Percentiles rank a stretch among this genome's conserved stretches.
Conservation (phyloP, 1,139 yeast species). For the Protomyces inouyei region DNA sequence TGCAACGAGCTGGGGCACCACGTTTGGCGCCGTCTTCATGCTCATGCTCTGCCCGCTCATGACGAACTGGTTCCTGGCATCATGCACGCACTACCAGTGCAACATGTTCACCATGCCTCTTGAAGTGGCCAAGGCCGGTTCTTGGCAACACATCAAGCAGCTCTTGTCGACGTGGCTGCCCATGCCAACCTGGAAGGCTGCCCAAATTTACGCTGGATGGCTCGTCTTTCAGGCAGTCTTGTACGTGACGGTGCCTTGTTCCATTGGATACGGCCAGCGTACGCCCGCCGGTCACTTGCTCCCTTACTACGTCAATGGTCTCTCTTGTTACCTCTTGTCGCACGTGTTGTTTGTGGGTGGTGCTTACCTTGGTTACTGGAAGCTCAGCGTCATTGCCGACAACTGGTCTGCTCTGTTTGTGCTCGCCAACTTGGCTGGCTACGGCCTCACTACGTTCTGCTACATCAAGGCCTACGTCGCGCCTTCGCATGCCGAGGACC, state of each 20-base stretch:
- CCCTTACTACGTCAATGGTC: constrained; percentile 28
- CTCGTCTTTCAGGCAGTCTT: constrained; percentile 23
- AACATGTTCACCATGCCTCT: constrained; percentile 23
- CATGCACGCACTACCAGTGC: constrained; percentile 24
- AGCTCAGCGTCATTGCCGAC: constrained; percentile 25
- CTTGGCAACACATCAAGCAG: neutral
- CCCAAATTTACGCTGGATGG: constrained; percentile 24
- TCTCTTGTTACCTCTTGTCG: constrained; percentile 27
- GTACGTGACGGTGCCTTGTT: constrained; percentile 24
- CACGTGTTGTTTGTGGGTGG: constrained; percentile 21
- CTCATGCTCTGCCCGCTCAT: constrained; percentile 18
- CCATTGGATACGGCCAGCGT: constrained; percentile 28
- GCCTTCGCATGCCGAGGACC: constrained; percentile 28
- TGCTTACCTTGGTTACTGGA: constrained; percentile 17
- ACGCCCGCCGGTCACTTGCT: constrained; percentile 29
- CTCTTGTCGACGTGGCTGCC: constrained; percentile 24
- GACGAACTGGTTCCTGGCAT: constrained; percentile 24
- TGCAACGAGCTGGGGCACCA: constrained; percentile 22
- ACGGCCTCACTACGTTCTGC: constrained; percentile 24
- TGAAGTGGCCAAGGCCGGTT: neutral
- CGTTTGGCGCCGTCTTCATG: constrained; percentile 24
- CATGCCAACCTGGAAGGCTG: constrained; percentile 16
- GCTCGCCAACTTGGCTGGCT: constrained; percentile 26
- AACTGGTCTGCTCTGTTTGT: constrained; percentile 26
- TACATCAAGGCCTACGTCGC: constrained; percentile 26